phyloP scores from a whole-genome alignment of 805 yeast species.

The Saccharomycopsis babjevae region DNA sequence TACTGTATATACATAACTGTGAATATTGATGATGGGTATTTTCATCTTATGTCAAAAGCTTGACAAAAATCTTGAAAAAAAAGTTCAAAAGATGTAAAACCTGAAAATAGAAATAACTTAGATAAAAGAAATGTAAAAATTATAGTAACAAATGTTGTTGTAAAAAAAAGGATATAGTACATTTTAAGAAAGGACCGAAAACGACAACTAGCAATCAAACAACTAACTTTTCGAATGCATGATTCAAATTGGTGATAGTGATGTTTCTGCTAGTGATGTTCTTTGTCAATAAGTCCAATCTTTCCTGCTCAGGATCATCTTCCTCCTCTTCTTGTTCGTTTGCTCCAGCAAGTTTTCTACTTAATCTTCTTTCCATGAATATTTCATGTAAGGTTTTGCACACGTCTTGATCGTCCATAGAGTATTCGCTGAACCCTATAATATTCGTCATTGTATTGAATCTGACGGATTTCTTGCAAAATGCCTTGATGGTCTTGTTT shows the following conservation, averaged over 20 bases:
- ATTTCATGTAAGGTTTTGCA: slow-evolving; percentile 16
- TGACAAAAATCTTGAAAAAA: not conserved
- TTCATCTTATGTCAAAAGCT: not conserved
- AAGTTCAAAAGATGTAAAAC: not conserved
- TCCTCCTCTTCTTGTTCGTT: not conserved
- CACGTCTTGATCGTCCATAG: not conserved
- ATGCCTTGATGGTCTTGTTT: not conserved
- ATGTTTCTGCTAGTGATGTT: slow-evolving; percentile 8
- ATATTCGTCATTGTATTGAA: not conserved
- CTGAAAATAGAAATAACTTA: not conserved
- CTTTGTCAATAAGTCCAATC: slow-evolving; percentile 12
- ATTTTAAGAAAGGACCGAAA: not conserved
- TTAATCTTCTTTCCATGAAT: slow-evolving; percentile 8
- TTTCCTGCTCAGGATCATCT: slow-evolving; percentile 14
- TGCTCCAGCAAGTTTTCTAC: not conserved
- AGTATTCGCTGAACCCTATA: slow-evolving; percentile 14
- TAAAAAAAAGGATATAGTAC: not conserved
- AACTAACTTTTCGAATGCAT: not conserved
- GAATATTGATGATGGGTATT: not conserved
- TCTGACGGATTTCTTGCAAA: slow-evolving; percentile 1
- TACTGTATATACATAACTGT: not conserved
- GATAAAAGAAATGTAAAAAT: not conserved
- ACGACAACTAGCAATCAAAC: not conserved
- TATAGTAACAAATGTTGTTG: not conserved
- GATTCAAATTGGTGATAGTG: not conserved